These are phyloP conservation scores for Acrodontium crateriforme DNA, from an alignment of 2,329 filamentous ascomycete genomes.

Conservation along the genomic window DNA sequence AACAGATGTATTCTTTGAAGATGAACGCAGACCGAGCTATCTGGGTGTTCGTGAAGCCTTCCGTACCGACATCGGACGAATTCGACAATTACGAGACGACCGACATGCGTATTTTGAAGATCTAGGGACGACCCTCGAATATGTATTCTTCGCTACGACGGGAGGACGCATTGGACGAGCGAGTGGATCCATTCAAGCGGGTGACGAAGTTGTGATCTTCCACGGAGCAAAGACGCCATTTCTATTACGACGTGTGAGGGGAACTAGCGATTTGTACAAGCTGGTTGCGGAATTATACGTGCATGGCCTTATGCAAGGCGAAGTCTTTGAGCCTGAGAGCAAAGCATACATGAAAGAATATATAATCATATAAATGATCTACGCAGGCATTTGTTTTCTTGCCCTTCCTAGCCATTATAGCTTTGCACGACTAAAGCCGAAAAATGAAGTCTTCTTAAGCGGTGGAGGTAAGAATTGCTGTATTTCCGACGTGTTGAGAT, in stretches of 20 bases:
- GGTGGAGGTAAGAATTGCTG: conserved; percentile 34
- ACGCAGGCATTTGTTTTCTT: neutral
- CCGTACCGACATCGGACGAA: no score
- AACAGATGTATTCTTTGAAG: no score
- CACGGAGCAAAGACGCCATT: conserved; percentile 1
- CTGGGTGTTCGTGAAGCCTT: no score
- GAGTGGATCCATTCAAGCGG: neutral
- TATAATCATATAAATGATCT: neutral
- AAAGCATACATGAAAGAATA: neutral
- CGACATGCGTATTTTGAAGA: no score
- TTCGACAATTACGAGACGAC: no score
- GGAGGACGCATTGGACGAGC: neutral
- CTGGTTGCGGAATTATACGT: neutral
- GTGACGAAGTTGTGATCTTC: conserved; percentile 1
- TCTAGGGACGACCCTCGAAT: no score
- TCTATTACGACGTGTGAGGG: neutral
- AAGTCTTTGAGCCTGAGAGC: neutral
- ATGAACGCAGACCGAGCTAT: no score
- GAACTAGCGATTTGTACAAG: neutral
- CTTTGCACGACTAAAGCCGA: no score
- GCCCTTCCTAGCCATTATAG: no score
- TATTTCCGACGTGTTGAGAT: conserved; percentile 39
- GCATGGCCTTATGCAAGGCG: neutral
- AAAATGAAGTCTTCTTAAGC: no score
- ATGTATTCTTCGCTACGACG: neutral